These are phyloP conservation scores for Pilasporangium apinafurcum DNA, from an alignment of 352 stramenopile species.

Conservation along the genomic window DNA sequence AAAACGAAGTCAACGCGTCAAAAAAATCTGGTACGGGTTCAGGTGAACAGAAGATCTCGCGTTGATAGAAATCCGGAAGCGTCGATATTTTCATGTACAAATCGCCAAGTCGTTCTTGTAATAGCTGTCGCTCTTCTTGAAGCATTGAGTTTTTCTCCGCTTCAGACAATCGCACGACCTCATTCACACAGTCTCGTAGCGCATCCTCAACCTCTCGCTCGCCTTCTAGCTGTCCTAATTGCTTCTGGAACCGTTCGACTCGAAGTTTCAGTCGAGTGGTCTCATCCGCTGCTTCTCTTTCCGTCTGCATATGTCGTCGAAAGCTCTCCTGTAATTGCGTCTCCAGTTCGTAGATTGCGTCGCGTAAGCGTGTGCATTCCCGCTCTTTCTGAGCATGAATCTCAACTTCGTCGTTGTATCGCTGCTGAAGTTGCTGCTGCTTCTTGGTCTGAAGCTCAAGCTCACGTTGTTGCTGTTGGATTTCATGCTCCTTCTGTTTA, in stretches of 20 bases:
- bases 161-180: constrained; percentile 45
- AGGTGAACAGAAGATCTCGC: constrained; percentile 76
- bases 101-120: constrained; percentile 65
- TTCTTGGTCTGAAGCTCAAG: constrained; percentile 44
- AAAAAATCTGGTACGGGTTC: constrained; percentile 77
- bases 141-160: constrained; percentile 51
- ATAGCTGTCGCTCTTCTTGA: constrained; percentile 60
- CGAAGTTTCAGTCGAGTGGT: constrained; percentile 25
- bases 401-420: constrained; percentile 22
- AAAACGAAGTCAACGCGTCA: constrained; percentile 62
- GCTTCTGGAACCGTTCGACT: constrained; percentile 44
- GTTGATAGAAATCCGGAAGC: constrained; percentile 80
- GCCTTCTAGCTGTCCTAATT: constrained; percentile 41
- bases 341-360: constrained; percentile 19
- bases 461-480: constrained; percentile 24
- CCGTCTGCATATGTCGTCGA: constrained; percentile 7
- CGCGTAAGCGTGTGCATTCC: constrained; percentile 17
- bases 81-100: constrained; percentile 81
- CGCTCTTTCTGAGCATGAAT: constrained; percentile 11
- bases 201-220: constrained; percentile 47
- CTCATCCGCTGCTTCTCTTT: constrained; percentile 26
- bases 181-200: constrained; percentile 44
- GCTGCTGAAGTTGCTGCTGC: constrained; percentile 24
- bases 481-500: constrained; percentile 28
- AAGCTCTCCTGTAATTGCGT: constrained; percentile 17